phyloP scores from a whole-genome alignment of 352 stramenopile genomes.

The Phytopythium litorale region DNA sequence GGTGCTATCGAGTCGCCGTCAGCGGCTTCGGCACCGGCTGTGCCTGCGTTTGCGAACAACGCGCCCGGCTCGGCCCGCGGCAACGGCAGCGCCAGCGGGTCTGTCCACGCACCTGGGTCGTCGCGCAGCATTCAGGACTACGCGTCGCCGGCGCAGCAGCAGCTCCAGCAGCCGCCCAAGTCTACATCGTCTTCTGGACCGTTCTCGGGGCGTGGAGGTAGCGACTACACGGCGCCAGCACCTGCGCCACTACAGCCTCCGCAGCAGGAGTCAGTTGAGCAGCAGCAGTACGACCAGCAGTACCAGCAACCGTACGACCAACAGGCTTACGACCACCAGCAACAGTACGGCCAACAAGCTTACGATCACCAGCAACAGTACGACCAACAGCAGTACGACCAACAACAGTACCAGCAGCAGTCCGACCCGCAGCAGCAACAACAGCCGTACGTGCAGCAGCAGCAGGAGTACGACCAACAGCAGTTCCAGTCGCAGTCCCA shows the following conservation, averaged over 20 bases:
- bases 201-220: conserved; percentile 22
- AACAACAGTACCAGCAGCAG: neutral
- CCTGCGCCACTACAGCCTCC: neutral
- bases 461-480: conserved; percentile 1
- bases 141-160: conserved; percentile 4
- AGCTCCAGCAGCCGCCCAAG: conserved; percentile 9
- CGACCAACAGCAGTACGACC: neutral
- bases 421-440: neutral
- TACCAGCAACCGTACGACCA: neutral
- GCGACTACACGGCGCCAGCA: neutral
- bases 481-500: neutral
- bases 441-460: neutral
- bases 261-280: neutral
- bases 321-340: conserved; percentile 1
- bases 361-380: conserved; percentile 1
- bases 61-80: neutral
- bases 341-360: neutral
- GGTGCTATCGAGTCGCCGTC: conserved; percentile 9
- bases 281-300: conserved; percentile 1
- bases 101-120: neutral
- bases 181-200: conserved; percentile 20
- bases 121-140: conserved; percentile 4
- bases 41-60: neutral
- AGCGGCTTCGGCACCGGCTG: neutral
- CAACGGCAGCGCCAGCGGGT: neutral